Conservation (phyloP, 2,329 filamentous ascomycete species). For the Neocatenulostroma microsporum region DNA sequence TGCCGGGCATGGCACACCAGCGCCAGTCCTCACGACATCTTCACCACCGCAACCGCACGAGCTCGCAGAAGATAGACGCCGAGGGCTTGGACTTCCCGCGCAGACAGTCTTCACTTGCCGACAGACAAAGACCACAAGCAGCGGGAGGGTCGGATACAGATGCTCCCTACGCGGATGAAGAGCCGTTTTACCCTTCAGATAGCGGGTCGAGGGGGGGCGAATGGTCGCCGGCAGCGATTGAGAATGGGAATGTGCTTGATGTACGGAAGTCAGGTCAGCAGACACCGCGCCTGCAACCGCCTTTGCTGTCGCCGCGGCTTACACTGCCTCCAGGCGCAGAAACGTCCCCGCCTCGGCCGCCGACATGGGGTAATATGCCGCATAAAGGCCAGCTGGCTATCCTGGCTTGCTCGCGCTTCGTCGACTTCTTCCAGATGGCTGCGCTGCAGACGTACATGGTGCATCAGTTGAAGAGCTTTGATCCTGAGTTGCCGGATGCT, state of each 20-base stretch:
- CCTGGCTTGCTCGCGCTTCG: slow-evolving; percentile 34
- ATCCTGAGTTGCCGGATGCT: slow-evolving; percentile 39
- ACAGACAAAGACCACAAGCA: not conserved
- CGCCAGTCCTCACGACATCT: slow-evolving; percentile 15
- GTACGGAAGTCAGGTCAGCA: slow-evolving; percentile 4
- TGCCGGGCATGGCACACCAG: slow-evolving; percentile 13
- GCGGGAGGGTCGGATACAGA: no score
- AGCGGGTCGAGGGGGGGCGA: not conserved
- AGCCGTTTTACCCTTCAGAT: slow-evolving; percentile 1
- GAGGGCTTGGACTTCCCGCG: slow-evolving; percentile 9
- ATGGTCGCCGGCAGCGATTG: slow-evolving; percentile 12
- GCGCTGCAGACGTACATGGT: slow-evolving; percentile 40
- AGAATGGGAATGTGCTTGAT: slow-evolving; percentile 19
- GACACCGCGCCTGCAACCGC: not conserved
- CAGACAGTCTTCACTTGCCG: slow-evolving; percentile 5
- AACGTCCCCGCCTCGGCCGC: slow-evolving; percentile 17
- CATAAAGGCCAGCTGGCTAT: slow-evolving; percentile 36
- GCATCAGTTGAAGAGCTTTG: slow-evolving; percentile 36
- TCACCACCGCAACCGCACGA: slow-evolving; percentile 22
- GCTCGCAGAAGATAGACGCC: slow-evolving; percentile 9
- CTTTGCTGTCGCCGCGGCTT: slow-evolving; percentile 7
- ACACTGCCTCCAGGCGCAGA: slow-evolving; percentile 14
- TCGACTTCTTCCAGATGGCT: slow-evolving; percentile 40
- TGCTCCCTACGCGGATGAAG: slow-evolving; percentile 3
- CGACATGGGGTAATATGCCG: slow-evolving; percentile 36